A percentile compares a stretch with the other conserved stretches of the same genome.
phyloP scores from a whole-genome alignment of 140 eudicot species.

The Ambrosia hybrid region DNA sequence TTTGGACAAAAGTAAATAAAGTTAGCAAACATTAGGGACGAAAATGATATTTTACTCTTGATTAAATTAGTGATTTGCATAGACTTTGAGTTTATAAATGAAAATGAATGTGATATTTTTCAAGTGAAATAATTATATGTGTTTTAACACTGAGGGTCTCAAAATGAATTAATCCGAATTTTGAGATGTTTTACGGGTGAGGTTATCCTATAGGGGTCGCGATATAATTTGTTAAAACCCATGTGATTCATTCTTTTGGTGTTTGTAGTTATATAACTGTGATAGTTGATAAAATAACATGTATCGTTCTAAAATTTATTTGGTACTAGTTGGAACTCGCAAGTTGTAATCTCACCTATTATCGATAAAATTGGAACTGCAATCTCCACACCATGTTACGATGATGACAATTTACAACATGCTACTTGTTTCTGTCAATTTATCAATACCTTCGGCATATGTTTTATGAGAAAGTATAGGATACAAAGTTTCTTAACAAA shows the following conservation, averaged over 20 bases:
- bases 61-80: not conserved
- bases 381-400: no score
- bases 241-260: conserved; percentile 12
- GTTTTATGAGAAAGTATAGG: no score
- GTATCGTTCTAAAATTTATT: conserved; percentile 2
- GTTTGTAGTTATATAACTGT: not conserved
- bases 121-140: not conserved
- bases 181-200: not conserved
- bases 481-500: no score
- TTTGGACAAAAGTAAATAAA: no score
- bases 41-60: no score
- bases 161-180: not conserved
- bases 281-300: conserved; percentile 8
- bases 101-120: not conserved
- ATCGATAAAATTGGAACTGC: no score
- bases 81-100: not conserved
- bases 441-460: no score
- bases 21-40: no score
- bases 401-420: no score
- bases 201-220: not conserved
- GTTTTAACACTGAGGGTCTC: not conserved
- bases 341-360: no score
- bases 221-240: conserved; percentile 7
- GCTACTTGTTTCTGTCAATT: no score
- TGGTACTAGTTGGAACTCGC: not conserved